Conservation (phyloP, 257 asterid species). For the Plantago elongata region DNA sequence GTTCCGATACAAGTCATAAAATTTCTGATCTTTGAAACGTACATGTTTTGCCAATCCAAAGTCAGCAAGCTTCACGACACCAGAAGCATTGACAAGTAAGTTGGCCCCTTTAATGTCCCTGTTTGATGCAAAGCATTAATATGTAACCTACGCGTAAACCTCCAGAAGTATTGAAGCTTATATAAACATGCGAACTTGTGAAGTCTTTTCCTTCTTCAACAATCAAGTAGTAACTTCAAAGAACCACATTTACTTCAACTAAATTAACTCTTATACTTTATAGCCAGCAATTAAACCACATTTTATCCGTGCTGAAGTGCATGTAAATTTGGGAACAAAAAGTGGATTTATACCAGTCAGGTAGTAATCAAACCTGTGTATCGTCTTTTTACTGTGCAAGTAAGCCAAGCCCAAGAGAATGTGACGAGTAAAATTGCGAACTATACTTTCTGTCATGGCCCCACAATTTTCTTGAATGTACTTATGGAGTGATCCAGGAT, state of each 20-base stretch:
- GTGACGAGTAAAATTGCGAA: conserved; percentile 87
- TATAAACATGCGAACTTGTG: not conserved
- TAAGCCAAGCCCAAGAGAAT: conserved; percentile 82
- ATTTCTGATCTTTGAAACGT: conserved; percentile 23
- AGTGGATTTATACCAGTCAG: not conserved
- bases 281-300: not conserved
- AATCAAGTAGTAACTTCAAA: conserved; percentile 1
- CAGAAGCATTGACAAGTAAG: conserved; percentile 79
- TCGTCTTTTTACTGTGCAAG: conserved; percentile 69
- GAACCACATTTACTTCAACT: not conserved
- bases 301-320: conserved; percentile 5
- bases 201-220: conserved; percentile 4
- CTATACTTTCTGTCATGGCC: conserved; percentile 77
- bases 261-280: not conserved
- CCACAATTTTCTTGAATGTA: conserved; percentile 63
- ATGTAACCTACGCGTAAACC: conserved; percentile 8
- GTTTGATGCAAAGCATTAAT: conserved; percentile 19
- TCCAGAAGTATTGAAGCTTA: conserved; percentile 14
- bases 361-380: conserved; percentile 57
- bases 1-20: too few species aligned
- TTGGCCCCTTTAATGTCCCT: conserved; percentile 97
- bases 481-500: conserved; percentile 79
- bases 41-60: conserved; percentile 93
- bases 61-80: conserved; percentile 87
- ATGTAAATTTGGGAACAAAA: not conserved